Evolutionary conservation across 1,139 yeast genomes (phyloP).

Genomic region (Zygoascus hellenicus): DNA sequence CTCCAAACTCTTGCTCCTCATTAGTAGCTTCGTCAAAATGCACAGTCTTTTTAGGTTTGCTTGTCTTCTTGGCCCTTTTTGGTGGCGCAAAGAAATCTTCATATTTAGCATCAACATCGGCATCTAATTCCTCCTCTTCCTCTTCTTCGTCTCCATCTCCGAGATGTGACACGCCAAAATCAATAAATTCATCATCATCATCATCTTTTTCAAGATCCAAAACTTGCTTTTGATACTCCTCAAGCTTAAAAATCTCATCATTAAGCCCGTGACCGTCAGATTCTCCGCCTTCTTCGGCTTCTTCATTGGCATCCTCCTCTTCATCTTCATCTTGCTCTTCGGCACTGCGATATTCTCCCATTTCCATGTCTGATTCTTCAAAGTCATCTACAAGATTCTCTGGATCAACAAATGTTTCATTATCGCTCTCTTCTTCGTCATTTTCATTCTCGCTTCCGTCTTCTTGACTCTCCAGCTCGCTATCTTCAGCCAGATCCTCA

Average conservation of each 20-base stretch:
- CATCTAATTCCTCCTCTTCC: slow-evolving; percentile 41
- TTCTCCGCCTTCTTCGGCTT: slow-evolving; percentile 22
- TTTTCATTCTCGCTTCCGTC: slow-evolving; percentile 18
- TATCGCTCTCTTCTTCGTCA: slow-evolving; percentile 14
- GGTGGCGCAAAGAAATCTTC: slow-evolving; percentile 39
- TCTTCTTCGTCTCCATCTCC: slow-evolving; percentile 52
- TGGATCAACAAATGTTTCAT: slow-evolving; percentile 11
- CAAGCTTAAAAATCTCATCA: slow-evolving; percentile 80
- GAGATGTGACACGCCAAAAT: slow-evolving; percentile 44
- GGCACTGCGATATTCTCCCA: slow-evolving; percentile 17
- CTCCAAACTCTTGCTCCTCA: slow-evolving; percentile 45
- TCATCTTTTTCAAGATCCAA: slow-evolving; percentile 55
- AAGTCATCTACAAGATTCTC: slow-evolving; percentile 12
- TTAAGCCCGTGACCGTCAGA: slow-evolving; percentile 53
- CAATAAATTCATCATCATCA: slow-evolving; percentile 59
- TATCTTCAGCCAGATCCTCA: slow-evolving; percentile 3
- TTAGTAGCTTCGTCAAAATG: slow-evolving; percentile 34
- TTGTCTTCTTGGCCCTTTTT: slow-evolving; percentile 18
- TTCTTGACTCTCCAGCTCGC: slow-evolving; percentile 14
- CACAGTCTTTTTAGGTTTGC: slow-evolving; percentile 19
- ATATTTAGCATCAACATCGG: slow-evolving; percentile 32
- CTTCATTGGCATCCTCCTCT: slow-evolving; percentile 26
- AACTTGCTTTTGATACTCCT: slow-evolving; percentile 77
- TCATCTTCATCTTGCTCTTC: slow-evolving; percentile 21
- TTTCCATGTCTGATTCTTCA: slow-evolving; percentile 15